These are phyloP conservation scores for Diaporthe helianthi DNA, from an alignment of 2,329 filamentous ascomycete genomes.

Conservation along the genomic window DNA sequence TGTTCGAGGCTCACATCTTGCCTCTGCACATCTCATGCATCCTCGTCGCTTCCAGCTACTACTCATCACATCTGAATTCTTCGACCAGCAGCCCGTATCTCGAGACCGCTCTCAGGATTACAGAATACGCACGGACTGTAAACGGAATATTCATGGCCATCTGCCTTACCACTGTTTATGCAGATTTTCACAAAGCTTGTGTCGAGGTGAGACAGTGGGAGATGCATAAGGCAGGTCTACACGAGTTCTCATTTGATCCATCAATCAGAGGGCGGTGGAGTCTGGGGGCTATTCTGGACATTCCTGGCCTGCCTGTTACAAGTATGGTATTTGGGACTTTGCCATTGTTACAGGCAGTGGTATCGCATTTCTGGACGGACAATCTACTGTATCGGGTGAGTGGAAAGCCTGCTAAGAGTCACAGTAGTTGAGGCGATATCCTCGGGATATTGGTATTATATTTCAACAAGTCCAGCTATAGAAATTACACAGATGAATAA, in stretches of 20 bases:
- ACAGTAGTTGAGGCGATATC: neutral
- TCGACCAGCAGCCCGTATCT: neutral
- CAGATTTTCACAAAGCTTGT: neutral
- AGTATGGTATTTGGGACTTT: constrained; percentile 11
- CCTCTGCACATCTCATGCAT: constrained; percentile 1
- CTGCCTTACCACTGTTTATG: constrained; percentile 3
- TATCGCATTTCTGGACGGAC: constrained; percentile 13
- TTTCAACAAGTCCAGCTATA: too few species aligned
- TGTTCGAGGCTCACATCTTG: constrained; percentile 13
- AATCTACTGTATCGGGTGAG: constrained; percentile 10
- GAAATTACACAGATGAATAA: too few species aligned
- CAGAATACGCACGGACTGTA: neutral
- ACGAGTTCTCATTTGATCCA: neutral
- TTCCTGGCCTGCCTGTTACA: neutral
- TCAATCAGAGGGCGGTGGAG: neutral
- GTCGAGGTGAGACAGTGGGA: constrained; percentile 10
- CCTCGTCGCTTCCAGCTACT: constrained; percentile 6
- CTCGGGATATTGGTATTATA: too few species aligned
- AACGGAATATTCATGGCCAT: neutral
- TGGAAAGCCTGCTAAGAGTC: constrained; percentile 2
- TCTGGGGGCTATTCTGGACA: neutral
- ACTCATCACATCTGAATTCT: neutral
- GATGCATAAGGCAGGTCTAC: constrained; percentile 8
- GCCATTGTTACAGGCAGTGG: constrained; percentile 5
- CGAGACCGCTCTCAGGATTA: neutral